Conservation (phyloP, 1,284 basidiomycete species). For the Earliella scabrosa region DNA sequence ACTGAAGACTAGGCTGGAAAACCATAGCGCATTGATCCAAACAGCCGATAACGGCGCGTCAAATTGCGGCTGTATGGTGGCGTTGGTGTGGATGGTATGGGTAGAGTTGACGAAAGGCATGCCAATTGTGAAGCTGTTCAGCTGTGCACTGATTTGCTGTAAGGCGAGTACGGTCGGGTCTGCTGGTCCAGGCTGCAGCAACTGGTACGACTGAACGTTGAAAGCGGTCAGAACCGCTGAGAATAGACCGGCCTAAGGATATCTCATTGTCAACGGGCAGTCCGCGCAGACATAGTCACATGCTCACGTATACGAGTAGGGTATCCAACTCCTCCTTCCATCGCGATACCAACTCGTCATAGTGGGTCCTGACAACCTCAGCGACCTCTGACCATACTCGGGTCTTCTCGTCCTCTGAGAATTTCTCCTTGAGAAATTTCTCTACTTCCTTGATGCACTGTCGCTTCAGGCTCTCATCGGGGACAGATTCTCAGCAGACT, state of each 20-base stretch:
- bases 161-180: neutral
- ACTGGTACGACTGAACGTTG: conserved; percentile 8
- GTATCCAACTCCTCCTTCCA: conserved; percentile 18
- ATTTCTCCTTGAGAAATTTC: neutral
- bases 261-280: too few relatives aligned
- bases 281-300: too few relatives aligned
- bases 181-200: neutral
- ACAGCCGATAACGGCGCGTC: too few relatives aligned
- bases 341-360: conserved; percentile 6
- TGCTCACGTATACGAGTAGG: conserved; percentile 15
- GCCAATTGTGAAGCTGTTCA: conserved; percentile 9
- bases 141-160: neutral
- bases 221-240: conserved; percentile 5
- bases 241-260: conserved; percentile 7
- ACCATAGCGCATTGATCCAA: conserved; percentile 6
- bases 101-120: conserved; percentile 14
- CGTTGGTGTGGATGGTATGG: neutral
- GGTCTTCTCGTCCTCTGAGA: neutral
- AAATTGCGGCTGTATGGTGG: too few relatives aligned
- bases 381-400: neutral
- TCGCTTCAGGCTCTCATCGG: too few relatives aligned
- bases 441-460: too few relatives aligned
- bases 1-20: conserved; percentile 3
- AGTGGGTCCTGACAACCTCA: neutral
- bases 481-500: too few relatives aligned